These are phyloP conservation scores for Termitomyces sp. DNA, from an alignment of 768 basidiomycete genomes.

Conservation along the genomic window DNA sequence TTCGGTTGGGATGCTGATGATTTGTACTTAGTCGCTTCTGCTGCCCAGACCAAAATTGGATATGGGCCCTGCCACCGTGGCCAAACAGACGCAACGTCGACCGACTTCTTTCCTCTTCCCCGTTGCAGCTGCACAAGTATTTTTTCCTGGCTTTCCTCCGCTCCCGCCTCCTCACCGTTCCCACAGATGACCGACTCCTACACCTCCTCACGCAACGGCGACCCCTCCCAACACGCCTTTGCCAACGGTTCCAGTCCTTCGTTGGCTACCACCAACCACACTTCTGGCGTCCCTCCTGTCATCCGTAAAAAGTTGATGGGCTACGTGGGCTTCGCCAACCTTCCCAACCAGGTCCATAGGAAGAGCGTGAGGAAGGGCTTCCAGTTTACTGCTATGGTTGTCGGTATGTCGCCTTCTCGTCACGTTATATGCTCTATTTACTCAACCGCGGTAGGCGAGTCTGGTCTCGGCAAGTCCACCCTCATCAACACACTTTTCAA, in stretches of 20 bases:
- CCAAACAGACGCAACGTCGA: conserved; percentile 48
- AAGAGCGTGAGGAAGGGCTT: conserved; percentile 98
- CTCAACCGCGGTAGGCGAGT: conserved; percentile 66
- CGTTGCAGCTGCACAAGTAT: conserved; percentile 51
- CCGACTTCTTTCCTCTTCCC: conserved; percentile 51
- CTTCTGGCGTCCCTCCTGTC: conserved; percentile 39
- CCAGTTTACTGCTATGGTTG: conserved; percentile 99
- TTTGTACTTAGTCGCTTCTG: conserved; percentile 32
- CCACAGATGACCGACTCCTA: conserved; percentile 75
- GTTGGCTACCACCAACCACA: conserved; percentile 35
- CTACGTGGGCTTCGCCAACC: conserved; percentile 94
- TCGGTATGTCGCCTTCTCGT: conserved; percentile 52
- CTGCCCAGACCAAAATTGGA: conserved; percentile 51
- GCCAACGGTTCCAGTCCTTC: conserved; percentile 66
- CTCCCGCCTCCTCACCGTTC: conserved; percentile 24
- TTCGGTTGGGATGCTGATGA: conserved; percentile 5
- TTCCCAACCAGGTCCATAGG: conserved; percentile 99
- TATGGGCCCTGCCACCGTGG: conserved; percentile 31
- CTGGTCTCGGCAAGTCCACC: conserved; percentile 97
- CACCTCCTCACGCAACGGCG: conserved; percentile 62
- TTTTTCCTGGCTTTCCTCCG: conserved; percentile 31
- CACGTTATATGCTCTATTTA: conserved; percentile 17
- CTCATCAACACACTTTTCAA: conserved; percentile 99
- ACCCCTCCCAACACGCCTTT: conserved; percentile 55
- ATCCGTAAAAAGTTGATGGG: conserved; percentile 93